phyloP scores from a whole-genome alignment of 2,329 filamentous ascomycete species.

The Emergomyces orientalis region DNA sequence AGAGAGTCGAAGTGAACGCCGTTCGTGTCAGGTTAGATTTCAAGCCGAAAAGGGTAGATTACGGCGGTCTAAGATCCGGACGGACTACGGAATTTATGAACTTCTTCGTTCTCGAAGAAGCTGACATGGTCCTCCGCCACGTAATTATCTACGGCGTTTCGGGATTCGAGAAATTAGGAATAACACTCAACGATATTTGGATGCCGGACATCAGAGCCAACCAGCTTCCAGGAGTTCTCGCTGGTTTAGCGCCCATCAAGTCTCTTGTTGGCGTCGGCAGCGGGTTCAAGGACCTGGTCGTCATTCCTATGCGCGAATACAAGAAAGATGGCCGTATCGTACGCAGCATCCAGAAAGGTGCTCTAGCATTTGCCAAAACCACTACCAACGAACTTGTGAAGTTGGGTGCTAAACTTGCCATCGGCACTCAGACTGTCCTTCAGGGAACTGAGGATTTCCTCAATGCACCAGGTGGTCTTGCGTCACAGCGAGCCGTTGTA shows the following conservation, averaged over 20 bases:
- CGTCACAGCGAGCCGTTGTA: slow-evolving; percentile 37
- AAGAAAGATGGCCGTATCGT: slow-evolving; percentile 87
- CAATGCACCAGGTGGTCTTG: slow-evolving; percentile 24
- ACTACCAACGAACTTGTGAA: slow-evolving; percentile 93
- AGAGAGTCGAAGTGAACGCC: slow-evolving; percentile 76
- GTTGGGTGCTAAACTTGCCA: slow-evolving; percentile 83
- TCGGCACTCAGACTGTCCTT: slow-evolving; percentile 88
- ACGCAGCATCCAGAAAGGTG: slow-evolving; percentile 84
- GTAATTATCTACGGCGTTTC: slow-evolving; percentile 87
- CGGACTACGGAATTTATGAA: slow-evolving; percentile 99
- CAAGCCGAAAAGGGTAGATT: slow-evolving; percentile 97
- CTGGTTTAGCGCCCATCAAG: slow-evolving; percentile 80
- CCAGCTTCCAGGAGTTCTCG: slow-evolving; percentile 79
- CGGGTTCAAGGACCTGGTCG: slow-evolving; percentile 75
- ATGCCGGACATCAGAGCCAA: slow-evolving; percentile 84
- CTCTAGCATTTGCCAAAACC: slow-evolving; percentile 78
- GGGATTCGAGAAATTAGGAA: slow-evolving; percentile 81
- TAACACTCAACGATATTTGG: slow-evolving; percentile 92
- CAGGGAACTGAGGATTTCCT: slow-evolving; percentile 81
- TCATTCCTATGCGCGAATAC: slow-evolving; percentile 87
- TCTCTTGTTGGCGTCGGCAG: slow-evolving; percentile 85
- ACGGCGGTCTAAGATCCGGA: slow-evolving; percentile 81
- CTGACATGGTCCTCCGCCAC: slow-evolving; percentile 75
- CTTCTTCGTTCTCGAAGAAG: slow-evolving; percentile 82
- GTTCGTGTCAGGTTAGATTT: slow-evolving; percentile 85